A percentile compares a stretch with the other conserved stretches of the same genome.
phyloP scores from a whole-genome alignment of 768 basidiomycete species.

The Amanita phalloides region DNA sequence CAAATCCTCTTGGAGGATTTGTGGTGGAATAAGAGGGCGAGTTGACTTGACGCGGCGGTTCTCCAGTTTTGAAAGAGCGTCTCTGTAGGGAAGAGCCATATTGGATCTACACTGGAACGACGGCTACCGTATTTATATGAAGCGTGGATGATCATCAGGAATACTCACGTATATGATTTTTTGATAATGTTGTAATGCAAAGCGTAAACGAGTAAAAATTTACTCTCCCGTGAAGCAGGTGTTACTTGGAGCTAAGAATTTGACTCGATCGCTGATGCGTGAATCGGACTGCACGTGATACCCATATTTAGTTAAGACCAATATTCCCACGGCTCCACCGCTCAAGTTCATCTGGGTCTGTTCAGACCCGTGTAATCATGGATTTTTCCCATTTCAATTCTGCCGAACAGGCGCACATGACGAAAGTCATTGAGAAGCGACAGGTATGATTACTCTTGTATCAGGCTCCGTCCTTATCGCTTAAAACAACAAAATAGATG shows the following conservation, averaged over 20 bases:
- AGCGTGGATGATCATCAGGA: background rate
- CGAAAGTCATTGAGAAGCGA: conserved; percentile 89
- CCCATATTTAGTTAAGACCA: background rate
- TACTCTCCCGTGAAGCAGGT: background rate
- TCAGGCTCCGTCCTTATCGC: background rate
- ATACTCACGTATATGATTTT: background rate
- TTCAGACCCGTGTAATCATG: conserved; percentile 33
- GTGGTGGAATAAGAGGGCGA: conserved; percentile 86
- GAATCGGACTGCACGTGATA: background rate
- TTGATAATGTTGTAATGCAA: background rate
- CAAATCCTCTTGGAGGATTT: conserved; percentile 91
- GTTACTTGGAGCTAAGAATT: background rate
- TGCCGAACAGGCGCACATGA: conserved; percentile 95
- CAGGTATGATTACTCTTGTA: conserved; percentile 42
- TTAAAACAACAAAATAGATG: conserved; percentile 51
- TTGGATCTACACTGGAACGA: conserved; percentile 12
- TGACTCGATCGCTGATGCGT: background rate
- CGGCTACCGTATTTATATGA: background rate
- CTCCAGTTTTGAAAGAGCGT: conserved; percentile 72
- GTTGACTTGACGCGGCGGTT: conserved; percentile 82
- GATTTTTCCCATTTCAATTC: conserved; percentile 86
- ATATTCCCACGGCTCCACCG: background rate
- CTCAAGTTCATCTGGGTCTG: background rate
- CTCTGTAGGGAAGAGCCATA: conserved; percentile 69
- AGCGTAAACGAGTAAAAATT: background rate